Evolutionary conservation across 78 protist genomes (phyloP), one percentile per base, ranked within the genome.

Genomic region (Dictyostelium capitatum): DNA sequence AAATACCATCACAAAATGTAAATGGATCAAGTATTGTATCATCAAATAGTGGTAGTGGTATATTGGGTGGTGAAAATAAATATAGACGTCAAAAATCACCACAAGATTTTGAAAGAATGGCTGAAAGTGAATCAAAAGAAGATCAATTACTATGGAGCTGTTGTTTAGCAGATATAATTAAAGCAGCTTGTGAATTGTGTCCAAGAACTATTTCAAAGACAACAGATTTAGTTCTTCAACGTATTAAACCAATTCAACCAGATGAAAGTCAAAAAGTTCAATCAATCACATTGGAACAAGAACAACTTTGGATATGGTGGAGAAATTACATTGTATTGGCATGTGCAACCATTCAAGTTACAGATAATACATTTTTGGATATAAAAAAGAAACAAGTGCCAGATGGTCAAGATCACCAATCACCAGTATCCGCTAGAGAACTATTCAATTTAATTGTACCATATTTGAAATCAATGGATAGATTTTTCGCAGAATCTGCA

Each of bases 281-380:
- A 46, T 56, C 82, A 0, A 20, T 79, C n/a, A 77, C 93, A 9
- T 14, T 75, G 19, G 90, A 80, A 51, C 72, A 74, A 28, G 95
- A 91, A 56, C 80, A 75, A 8, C 47, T 80, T 15, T 91, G 79
- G 57, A 69, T 91, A 4, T 80, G 89, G 89, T 91, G 95, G 95
- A 48, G 95, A 43, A 91, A 91, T 79, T 91, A 91, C 67, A 91
- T 91, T 23, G 62, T 91, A 20, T 56, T 91, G 20, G 89, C 95
- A 0, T 87, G 93, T 37, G 59, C 74, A 3, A 77, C 93, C 28
- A 87, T 87, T 37, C 93, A 87, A 51, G 74, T 87, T 8, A 43
- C 93, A 0, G 93, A 87, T 46, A 87, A 64, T 11, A 74, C 82
- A 32, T 50, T 75, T 28, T 47, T 77, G 3, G 93, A 87, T 25